These are phyloP conservation scores for Jatropha curcas DNA, from an alignment of 345 rosid species.

Conservation along the genomic window DNA sequence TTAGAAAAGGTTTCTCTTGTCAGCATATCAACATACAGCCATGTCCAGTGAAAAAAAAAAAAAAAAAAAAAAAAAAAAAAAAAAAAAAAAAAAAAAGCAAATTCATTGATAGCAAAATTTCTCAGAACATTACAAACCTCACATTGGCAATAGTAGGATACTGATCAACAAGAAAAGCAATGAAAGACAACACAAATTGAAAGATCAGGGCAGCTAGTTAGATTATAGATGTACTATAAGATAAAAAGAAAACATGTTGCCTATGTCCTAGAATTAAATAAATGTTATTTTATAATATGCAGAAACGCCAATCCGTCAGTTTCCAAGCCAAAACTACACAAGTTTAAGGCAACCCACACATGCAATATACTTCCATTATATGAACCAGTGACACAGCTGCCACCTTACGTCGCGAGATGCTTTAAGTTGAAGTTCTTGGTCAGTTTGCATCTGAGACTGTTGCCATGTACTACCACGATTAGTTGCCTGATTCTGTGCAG, in stretches of 20 bases:
- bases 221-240: not conserved
- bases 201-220: not conserved
- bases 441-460: constrained; percentile 45
- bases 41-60: too few species aligned
- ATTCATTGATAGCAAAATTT: not conserved
- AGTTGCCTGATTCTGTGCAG: constrained; percentile 19
- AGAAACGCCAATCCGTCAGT: constrained; percentile 8
- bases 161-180: not conserved
- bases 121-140: not conserved
- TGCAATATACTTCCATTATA: constrained; percentile 32
- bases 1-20: not conserved
- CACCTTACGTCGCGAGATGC: constrained; percentile 99
- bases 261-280: not conserved
- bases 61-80: too few species aligned
- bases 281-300: not conserved
- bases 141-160: not conserved
- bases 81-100: too few species aligned
- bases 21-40: not conserved
- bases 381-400: constrained; percentile 53
- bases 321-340: constrained; percentile 11
- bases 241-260: too few species aligned
- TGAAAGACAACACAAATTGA: not conserved
- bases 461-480: constrained; percentile 14
- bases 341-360: constrained; percentile 21
- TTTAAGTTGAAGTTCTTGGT: constrained; percentile 75